Evolutionary conservation across 1,139 yeast species (phyloP), one percentile per base, ranked within the genome.

Genomic region (Protomyces inouyei): DNA sequence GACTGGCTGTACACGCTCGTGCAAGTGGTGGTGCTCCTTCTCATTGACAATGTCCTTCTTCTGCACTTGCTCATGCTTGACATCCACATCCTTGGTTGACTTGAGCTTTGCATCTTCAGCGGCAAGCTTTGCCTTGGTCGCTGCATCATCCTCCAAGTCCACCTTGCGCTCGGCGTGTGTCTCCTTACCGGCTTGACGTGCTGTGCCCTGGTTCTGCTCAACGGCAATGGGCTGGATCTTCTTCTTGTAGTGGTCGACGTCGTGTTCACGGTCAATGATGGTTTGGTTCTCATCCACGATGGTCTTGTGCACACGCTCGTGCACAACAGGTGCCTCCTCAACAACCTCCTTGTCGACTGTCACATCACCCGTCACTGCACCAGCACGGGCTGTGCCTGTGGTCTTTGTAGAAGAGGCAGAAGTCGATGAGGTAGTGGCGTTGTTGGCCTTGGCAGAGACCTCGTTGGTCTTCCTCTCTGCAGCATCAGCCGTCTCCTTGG

Each of bases 191-290:
- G 21, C 45, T 10, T n/a, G 18, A 38, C 37, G 43, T 4, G 9
- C 56, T 36, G 21, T 21, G 21, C 32, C 32, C 14, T 53, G n/a
- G 16, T 16, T 12, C 8, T 28, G 18, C 4, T 12, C 35, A 40
- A 53, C 56, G 12, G 12, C 23, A 18, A 53, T 53, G 2, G 56
- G 56, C 56, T 53, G 56, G 10, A 53, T 53, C 56, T 53, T 53
- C 56, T 53, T 53, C 45, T 32, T 53, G 56, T 53, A 53, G 56
- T 53, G 56, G 23, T 53, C 56, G 35, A 35, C 45, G 14, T 53
- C 45, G 56, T 53, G 56, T 8, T 53, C 56, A 12, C 56, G 61
- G 18, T 60, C 60, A 25, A 40, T 37, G 46, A 48, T 18, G 10
- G n/a, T 57, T 35, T 46, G 55, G 43, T 48, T 51, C 51, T 57